Evolutionary conservation across 2,329 filamentous ascomycete species (phyloP).

Genomic region (Chaetoscypha palmicola): DNA sequence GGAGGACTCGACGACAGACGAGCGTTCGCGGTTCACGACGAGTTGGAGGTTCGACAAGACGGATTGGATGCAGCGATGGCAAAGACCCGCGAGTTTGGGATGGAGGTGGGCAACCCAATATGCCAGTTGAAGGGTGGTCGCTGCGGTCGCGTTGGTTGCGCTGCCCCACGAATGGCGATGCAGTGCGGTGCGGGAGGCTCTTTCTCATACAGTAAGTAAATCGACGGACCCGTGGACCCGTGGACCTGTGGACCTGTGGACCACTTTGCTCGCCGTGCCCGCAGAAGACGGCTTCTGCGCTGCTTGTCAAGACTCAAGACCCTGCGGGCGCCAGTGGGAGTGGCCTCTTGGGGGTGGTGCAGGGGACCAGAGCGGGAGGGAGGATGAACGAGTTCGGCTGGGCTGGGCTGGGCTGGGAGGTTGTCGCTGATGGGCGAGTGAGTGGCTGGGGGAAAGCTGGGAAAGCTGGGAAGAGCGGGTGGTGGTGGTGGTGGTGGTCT

Average conservation of each 20-base stretch:
- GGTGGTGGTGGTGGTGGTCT: too few relatives aligned
- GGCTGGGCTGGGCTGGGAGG: background rate
- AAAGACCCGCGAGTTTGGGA: constrained; percentile 9
- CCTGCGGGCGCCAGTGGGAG: background rate
- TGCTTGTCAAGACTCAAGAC: background rate
- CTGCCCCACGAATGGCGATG: constrained; percentile 7
- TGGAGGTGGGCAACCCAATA: constrained; percentile 3
- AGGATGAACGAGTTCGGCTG: background rate
- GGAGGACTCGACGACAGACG: constrained; percentile 1
- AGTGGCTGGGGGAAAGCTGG: background rate
- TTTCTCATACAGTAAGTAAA: constrained; percentile 2
- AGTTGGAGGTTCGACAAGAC: background rate
- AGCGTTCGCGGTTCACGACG: constrained; percentile 1
- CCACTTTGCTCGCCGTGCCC: background rate
- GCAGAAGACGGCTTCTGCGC: background rate
- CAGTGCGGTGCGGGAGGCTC: constrained; percentile 6
- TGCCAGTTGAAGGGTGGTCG: background rate
- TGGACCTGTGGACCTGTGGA: too few relatives aligned
- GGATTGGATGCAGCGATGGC: background rate
- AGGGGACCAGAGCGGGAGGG: background rate
- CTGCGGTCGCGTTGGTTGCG: background rate
- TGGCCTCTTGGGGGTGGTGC: background rate
- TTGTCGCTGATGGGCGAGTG: background rate
- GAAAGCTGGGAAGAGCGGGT: too few relatives aligned
- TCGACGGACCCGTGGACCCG: background rate